These are phyloP conservation scores for Jacaranda copaia DNA, from an alignment of 257 asterid species.

Conservation along the genomic window DNA sequence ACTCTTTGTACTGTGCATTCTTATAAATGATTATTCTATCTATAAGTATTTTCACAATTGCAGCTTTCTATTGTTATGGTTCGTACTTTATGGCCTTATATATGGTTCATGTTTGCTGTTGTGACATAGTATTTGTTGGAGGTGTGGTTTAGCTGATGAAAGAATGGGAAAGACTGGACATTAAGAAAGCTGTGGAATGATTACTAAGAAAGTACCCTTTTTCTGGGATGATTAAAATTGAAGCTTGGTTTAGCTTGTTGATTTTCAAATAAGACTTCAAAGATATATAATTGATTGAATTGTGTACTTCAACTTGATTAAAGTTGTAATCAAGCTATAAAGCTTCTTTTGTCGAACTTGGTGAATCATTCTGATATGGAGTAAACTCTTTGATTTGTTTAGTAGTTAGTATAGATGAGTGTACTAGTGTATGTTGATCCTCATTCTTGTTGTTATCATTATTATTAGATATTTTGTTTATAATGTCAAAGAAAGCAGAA, in stretches of 20 bases:
- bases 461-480: not conserved
- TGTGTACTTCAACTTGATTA: not conserved
- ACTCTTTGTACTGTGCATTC: slow-evolving; percentile 11
- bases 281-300: not conserved
- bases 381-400: not conserved
- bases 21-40: not conserved
- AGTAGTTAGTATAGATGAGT: not conserved
- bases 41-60: not conserved
- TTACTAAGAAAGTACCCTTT: not conserved
- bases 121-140: not conserved
- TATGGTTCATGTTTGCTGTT: not conserved
- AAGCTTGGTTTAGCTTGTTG: not conserved
- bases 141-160: not conserved
- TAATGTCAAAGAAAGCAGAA: not conserved
- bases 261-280: slow-evolving; percentile 14
- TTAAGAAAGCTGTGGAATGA: not conserved
- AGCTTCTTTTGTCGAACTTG: not conserved
- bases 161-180: not conserved
- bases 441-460: not conserved
- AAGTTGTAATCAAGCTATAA: slow-evolving; percentile 16
- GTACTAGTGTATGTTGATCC: not conserved
- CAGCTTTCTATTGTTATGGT: not conserved
- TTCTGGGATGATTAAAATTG: not conserved
- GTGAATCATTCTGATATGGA: not conserved
- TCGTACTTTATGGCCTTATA: not conserved